Conservation (phyloP, 306 rosid species). For the Delonix regia region DNA sequence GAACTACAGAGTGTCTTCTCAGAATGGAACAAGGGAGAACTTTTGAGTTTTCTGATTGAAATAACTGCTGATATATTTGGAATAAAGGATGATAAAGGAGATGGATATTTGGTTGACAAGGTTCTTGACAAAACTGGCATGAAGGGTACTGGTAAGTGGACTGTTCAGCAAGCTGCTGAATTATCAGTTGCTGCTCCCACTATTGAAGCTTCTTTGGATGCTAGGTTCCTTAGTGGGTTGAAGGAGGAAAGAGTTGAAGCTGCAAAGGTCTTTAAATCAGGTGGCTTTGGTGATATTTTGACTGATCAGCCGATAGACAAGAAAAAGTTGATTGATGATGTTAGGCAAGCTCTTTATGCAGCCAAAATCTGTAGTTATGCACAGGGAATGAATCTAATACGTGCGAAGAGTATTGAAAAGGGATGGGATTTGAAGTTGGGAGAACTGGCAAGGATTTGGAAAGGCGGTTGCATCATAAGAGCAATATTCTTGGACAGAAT, state of each 20-base stretch:
- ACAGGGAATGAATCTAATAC: conserved; percentile 93
- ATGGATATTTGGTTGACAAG: conserved; percentile 90
- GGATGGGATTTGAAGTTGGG: conserved; percentile 87
- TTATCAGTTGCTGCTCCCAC: conserved; percentile 94
- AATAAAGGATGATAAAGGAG: conserved; percentile 83
- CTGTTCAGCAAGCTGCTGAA: conserved; percentile 97
- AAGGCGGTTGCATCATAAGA: conserved; percentile 93
- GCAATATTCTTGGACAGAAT: conserved; percentile 85
- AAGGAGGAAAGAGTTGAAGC: conserved; percentile 93
- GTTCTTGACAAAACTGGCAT: conserved; percentile 95
- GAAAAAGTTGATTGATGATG: conserved; percentile 77
- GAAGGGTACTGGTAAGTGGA: conserved; percentile 98
- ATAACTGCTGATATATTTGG: conserved; percentile 90
- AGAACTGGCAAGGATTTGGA: conserved; percentile 91
- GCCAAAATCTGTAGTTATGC: conserved; percentile 96
- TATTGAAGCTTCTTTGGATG: conserved; percentile 89
- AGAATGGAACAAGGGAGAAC: conserved; percentile 95
- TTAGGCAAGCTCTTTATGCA: conserved; percentile 88
- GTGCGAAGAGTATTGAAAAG: conserved; percentile 85
- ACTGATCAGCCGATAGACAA: conserved; percentile 66
- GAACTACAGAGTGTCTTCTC: conserved; percentile 71
- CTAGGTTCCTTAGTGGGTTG: conserved; percentile 90
- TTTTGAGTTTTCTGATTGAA: conserved; percentile 87
- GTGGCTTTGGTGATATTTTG: conserved; percentile 63
- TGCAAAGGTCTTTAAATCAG: conserved; percentile 74